A percentile compares a stretch with the other conserved stretches of the same genome.
These are phyloP conservation scores for Chenopodium quinoa DNA, from an alignment of 148 eudicot species.

Conservation along the genomic window DNA sequence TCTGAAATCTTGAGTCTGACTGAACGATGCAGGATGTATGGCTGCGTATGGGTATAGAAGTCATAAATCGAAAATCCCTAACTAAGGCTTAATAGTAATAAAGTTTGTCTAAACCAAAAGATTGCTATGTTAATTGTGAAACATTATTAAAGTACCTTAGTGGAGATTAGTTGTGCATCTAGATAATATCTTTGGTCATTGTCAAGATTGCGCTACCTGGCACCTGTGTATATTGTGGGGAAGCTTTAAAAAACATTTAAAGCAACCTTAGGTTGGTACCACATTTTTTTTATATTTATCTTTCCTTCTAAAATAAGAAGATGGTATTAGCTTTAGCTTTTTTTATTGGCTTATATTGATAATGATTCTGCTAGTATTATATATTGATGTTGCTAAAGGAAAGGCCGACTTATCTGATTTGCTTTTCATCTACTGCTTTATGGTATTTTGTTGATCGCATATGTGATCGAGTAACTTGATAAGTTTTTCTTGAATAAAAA, in stretches of 20 bases:
- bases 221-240: not conserved
- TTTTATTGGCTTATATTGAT: not conserved
- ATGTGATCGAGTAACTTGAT: not conserved
- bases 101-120: conserved; percentile 3
- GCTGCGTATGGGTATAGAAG: not conserved
- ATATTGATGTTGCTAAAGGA: not conserved
- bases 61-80: not conserved
- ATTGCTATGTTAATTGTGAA: not conserved
- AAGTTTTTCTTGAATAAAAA: not conserved
- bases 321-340: not conserved
- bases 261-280: not conserved
- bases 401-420: not conserved
- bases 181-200: not conserved
- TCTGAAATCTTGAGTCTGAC: not conserved
- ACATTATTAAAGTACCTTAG: conserved; percentile 7
- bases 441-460: not conserved
- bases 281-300: not conserved
- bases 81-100: not conserved
- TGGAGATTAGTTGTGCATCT: not conserved
- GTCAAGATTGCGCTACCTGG: not conserved
- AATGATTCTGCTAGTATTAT: not conserved
- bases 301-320: not conserved
- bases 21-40: conserved; percentile 5
- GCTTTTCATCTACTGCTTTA: not conserved
- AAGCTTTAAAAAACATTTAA: not conserved